Base-by-base conservation (phyloP, 2,329 filamentous ascomycete genomes). In the Trichoderma guizhouense region DNA sequence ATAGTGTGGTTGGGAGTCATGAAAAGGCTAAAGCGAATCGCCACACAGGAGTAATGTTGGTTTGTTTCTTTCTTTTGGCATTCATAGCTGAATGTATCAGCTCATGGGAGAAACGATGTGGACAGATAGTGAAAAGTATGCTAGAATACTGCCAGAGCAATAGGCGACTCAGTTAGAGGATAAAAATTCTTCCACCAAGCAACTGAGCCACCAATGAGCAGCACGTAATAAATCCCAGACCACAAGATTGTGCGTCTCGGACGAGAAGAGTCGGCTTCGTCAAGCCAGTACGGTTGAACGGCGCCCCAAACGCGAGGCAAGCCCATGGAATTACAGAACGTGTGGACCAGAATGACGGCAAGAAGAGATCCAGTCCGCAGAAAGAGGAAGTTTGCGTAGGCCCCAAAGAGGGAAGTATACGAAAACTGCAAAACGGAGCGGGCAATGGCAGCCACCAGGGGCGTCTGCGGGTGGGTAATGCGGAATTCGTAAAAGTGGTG, bases 401-500 rank as follows among this genome's bases (percentile, higher is more conserved):
- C 94, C 73, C 96, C 96, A 78, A 99, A 99, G 6, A 98, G 82
- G 7, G 93, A 95, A 0, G 96, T 99, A 82, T 97, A 99, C 5
- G 87, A 85, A 77, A 99, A 92, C 79, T 98, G 96, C 75, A 98
- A 87, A 12, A 94, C 75, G 2, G 93, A 94, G 64, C 93, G 90
- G 32, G 92, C 79, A 7, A 96, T 78, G 7, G 92, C 90, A 2
- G 88, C 85, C 1, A 86, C 75, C 14, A 91, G 78, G 0, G 93
- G 88, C 2, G 91, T 90, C 74, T 89, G 85, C 9, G 93, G 93
- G 76, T 97, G 90, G 1, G 92, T 93, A 71, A 97, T 85, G 71
- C 92, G 88, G 82, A 97, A 97, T 83, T 98, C 96, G 84, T 97
- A 97, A 80, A 97, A 94, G 83, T 99, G 96, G 82, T 99, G 95